Base-by-base conservation (phyloP, 345 rosid species). In the Lagerstroemia speciosa region DNA sequence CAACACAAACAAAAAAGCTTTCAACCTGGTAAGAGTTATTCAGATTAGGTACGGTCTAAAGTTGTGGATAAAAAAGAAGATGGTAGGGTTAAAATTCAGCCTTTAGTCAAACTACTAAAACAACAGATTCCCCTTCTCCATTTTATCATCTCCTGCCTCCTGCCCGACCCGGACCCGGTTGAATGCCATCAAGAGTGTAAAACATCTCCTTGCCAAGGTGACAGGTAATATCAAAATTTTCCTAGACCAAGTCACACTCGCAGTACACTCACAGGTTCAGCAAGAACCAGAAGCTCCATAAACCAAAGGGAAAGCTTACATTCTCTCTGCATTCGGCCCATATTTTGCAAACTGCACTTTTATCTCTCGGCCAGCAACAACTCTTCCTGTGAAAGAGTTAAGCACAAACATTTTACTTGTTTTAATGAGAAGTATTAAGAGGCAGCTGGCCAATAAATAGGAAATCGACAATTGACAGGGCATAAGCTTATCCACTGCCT, bases 341-440 rank as follows among this genome's bases (percentile, higher is more conserved):
- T 94, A 91, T 52, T 94, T 94, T 0, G 99, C 96, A 80, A 94
- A 89, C 45, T 94, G 99, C 72, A 94, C 99, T n/a, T 93, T 91
- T 55, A 94, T 94, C 73, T 94, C 99, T 46, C 98, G 84, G 46
- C 98, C 98, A 81, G 91, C 99, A 58, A 94, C 99, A 62, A 89
- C 86, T 78, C 87, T 83, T 69, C 99, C 99, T 94, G 84, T 43
- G 82, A 78, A 62, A 2, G 61, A 15, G 14, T 50, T n/a, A 30
- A 38, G 55, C 50, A 41, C 29, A 26, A 46, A 62, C 31, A 65
- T 32, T 29, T 61, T 10, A 43, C 20, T 37, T 24, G 40, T 16
- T 63, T 22, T 60, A 30, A 60, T 19, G 12, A 33, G 19, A 64
- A 5, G 31, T 33, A 37, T 36, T 5, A 65, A 68, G 53, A 67